A percentile compares a stretch with the other conserved stretches of the same genome.
Evolutionary conservation across 805 yeast genomes (phyloP).

Genomic region (Ogataea nakhonphanomensis): DNA sequence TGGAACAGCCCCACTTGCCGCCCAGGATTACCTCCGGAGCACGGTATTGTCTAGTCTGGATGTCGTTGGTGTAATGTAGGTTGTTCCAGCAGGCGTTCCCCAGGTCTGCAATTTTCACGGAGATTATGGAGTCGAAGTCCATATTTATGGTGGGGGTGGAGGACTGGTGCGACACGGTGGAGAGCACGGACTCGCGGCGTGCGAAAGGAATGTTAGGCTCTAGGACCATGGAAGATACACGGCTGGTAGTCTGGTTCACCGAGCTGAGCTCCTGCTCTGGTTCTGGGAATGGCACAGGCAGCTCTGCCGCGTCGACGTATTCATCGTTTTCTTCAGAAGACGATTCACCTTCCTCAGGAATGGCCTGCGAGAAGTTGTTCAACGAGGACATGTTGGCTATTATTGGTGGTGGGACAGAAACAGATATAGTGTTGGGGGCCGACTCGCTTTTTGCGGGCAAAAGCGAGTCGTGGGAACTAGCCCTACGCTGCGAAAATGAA

Average conservation of each 20-base stretch:
- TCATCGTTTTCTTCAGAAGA: slow-evolving; percentile 18
- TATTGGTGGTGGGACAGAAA: not conserved
- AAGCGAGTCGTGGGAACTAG: slow-evolving; percentile 15
- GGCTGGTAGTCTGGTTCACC: slow-evolving; percentile 10
- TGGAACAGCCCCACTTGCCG: slow-evolving; percentile 58
- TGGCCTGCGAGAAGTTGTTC: slow-evolving; percentile 9
- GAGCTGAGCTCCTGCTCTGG: not conserved
- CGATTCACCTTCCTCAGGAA: slow-evolving; percentile 17
- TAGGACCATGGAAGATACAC: slow-evolving; percentile 13
- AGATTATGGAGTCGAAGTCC: slow-evolving; percentile 32
- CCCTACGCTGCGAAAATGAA: slow-evolving; percentile 30
- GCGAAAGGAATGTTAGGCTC: slow-evolving; percentile 7
- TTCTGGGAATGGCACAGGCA: slow-evolving; percentile 17
- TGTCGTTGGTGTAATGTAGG: slow-evolving; percentile 63
- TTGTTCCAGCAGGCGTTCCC: slow-evolving; percentile 68
- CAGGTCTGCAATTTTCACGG: slow-evolving; percentile 62
- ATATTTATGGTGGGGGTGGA: slow-evolving; percentile 14
- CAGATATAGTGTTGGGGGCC: slow-evolving; percentile 1
- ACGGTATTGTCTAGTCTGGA: slow-evolving; percentile 66
- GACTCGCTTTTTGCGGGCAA: slow-evolving; percentile 4
- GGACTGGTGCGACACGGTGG: slow-evolving; percentile 14
- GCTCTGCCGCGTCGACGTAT: slow-evolving; percentile 29
- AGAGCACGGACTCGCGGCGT: slow-evolving; percentile 14
- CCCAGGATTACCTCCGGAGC: slow-evolving; percentile 62
- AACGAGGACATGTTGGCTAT: not conserved